A percentile compares a stretch with the other conserved stretches of the same genome.
These are phyloP conservation scores for Coemansia sp. DNA, from an alignment of 192 early-diverging fungal genomes.

Conservation along the genomic window DNA sequence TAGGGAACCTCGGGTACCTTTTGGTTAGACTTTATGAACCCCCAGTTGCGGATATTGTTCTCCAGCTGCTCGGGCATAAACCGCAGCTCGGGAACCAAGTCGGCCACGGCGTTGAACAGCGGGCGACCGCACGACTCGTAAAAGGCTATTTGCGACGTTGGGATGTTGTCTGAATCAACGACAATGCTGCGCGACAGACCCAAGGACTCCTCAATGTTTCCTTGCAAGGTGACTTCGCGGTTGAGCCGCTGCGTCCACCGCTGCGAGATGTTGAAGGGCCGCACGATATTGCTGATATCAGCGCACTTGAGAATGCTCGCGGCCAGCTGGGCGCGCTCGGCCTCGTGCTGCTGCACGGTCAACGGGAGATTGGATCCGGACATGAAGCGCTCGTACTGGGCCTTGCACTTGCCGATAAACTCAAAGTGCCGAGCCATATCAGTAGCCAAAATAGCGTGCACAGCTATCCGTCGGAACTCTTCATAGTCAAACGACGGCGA, in stretches of 20 bases:
- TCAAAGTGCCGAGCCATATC: constrained; percentile 84
- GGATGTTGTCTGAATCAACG: constrained; percentile 41
- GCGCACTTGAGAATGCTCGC: constrained; percentile 81
- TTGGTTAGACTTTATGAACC: constrained; percentile 47
- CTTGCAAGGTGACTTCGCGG: constrained; percentile 71
- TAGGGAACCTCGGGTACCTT: constrained; percentile 53
- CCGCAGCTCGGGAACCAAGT: constrained; percentile 51
- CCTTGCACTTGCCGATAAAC: constrained; percentile 74
- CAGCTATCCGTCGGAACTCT: constrained; percentile 73
- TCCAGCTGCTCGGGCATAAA: constrained; percentile 53
- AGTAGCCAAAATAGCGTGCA: constrained; percentile 76
- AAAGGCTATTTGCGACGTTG: constrained; percentile 53
- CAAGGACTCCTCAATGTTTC: constrained; percentile 74
- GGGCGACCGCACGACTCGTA: constrained; percentile 56
- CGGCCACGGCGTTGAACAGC: constrained; percentile 51
- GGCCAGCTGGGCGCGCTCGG: constrained; percentile 66
- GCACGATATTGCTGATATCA: constrained; percentile 78
- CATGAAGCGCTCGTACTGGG: constrained; percentile 61
- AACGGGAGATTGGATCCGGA: constrained; percentile 47
- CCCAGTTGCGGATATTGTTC: constrained; percentile 57
- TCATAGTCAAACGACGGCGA: constrained; percentile 50
- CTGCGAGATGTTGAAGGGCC: constrained; percentile 70
- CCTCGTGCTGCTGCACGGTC: constrained; percentile 56
- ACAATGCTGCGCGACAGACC: constrained; percentile 59
- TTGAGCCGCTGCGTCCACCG: constrained; percentile 72